phyloP scores from a whole-genome alignment of 164 flowering plant species.

The Berberis vulgaris region DNA sequence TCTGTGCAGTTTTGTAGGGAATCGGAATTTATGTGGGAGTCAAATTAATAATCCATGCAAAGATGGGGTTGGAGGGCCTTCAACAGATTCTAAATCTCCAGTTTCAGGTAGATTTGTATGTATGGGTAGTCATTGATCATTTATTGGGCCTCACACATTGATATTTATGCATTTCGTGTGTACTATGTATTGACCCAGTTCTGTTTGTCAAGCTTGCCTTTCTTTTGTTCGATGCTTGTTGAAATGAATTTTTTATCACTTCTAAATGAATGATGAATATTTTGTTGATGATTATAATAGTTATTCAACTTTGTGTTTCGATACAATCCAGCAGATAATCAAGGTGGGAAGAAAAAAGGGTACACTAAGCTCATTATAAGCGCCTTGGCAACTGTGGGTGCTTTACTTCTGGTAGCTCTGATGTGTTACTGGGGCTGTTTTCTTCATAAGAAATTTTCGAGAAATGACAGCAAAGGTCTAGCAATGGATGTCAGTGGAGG shows the following conservation, averaged over 20 bases:
- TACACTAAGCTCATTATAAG: conserved; percentile 82
- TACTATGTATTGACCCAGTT: too few species aligned
- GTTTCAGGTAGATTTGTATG: conserved; percentile 21
- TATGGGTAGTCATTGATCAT: not conserved
- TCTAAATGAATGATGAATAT: not conserved
- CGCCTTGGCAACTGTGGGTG: conserved; percentile 94
- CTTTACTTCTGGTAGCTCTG: conserved; percentile 85
- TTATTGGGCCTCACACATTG: not conserved
- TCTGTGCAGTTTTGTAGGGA: conserved; percentile 65
- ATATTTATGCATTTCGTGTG: not conserved
- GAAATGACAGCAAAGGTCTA: conserved; percentile 52
- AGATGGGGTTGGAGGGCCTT: conserved; percentile 33
- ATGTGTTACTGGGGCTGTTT: conserved; percentile 99
- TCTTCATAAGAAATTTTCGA: conserved; percentile 83
- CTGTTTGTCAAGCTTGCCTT: too few species aligned
- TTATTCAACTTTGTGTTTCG: not conserved
- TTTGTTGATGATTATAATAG: not conserved
- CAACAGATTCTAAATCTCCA: conserved; percentile 21
- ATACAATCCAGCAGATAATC: conserved; percentile 17
- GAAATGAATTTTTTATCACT: too few species aligned
- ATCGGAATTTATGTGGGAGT: conserved; percentile 74
- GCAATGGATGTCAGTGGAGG: conserved; percentile 91
- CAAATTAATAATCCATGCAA: conserved; percentile 54
- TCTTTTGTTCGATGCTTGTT: too few species aligned
- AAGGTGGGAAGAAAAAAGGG: conserved; percentile 41